Conservation (phyloP, 257 asterid species). For the Cruciata laevipes region DNA sequence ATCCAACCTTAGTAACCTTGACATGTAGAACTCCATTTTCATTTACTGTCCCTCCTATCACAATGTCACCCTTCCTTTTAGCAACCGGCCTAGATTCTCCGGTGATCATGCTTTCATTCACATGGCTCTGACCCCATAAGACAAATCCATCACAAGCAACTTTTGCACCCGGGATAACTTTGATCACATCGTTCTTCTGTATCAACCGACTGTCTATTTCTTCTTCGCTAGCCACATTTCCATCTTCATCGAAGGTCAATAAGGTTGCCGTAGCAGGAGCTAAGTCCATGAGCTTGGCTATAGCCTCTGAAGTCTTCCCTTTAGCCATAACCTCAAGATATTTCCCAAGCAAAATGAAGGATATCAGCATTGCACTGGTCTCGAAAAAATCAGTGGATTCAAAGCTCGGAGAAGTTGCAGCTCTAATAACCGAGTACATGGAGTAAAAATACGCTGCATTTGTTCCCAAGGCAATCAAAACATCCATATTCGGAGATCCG, state of each 20-base stretch:
- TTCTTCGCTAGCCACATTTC: constrained; percentile 45
- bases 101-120: constrained; percentile 45
- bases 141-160: constrained; percentile 70
- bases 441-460: constrained; percentile 46
- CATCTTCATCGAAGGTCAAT: constrained; percentile 28
- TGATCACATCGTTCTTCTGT: constrained; percentile 56
- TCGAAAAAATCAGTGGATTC: constrained; percentile 40
- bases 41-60: constrained; percentile 72
- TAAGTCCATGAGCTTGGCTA: constrained; percentile 62
- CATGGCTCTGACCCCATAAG: constrained; percentile 44
- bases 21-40: constrained; percentile 56
- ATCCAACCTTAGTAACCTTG: constrained; percentile 57
- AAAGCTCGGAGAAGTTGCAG: constrained; percentile 31
- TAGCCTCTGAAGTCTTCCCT: constrained; percentile 40
- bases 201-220: constrained; percentile 57
- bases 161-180: constrained; percentile 66
- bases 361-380: constrained; percentile 42
- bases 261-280: constrained; percentile 41
- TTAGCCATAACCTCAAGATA: constrained; percentile 38
- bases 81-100: constrained; percentile 67
- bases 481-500: constrained; percentile 44
- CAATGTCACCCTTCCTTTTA: constrained; percentile 48
- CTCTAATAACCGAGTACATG: constrained; percentile 36
- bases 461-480: constrained; percentile 40
- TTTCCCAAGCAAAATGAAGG: constrained; percentile 41